Evolutionary conservation across 108 stramenopile genomes (phyloP), one percentile per base, ranked within the genome.

Genomic region (Stephanodiscus minutulus): DNA sequence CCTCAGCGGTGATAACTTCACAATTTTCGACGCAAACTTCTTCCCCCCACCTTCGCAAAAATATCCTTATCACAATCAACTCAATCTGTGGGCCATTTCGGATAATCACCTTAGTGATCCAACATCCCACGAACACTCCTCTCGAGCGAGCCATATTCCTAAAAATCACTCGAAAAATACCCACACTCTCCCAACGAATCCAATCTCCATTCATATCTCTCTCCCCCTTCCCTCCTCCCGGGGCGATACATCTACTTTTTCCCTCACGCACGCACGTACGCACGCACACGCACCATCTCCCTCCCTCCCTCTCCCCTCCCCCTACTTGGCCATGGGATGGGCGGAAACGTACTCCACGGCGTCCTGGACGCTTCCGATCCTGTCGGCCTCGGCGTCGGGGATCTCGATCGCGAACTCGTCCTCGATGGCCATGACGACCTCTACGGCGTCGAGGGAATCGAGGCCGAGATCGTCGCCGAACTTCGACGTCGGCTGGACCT

Each of bases 401-500:
- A 99, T 99, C 75, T 98, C 97, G 81, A 99, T 96, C 64, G 95
- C 95, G 81, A 99, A 99, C 87, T 99, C 99, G 79, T 99, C 99
- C 83, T 99, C 99, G 74, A 99, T 96, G 47, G 98, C 98, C 99
- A 99, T 98, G 48, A 98, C 97, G 66, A 98, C 94, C 84, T 98
- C 96, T 4, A 99, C 99, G 46, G 95, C 77, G 84, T 99, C 99
- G 72, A 99, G 89, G 25, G 97, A 98, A 80, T 99, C 99, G 65
- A 99, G 86, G 49, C 96, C 96, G 52, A 99, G 86, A 81, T 98
- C 99, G 39, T 98, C 94, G 43, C 83, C 70, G 77, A 99, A 99
- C 65, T 89, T 91, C 56, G 94, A 88, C 37, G 83, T 73, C 13
- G 88, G 66, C 13, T 86, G 91, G 13, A 99, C 94, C 83, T 96